phyloP scores from a whole-genome alignment of 2,329 filamentous ascomycete genomes.

The Paecilomyces niveus region DNA sequence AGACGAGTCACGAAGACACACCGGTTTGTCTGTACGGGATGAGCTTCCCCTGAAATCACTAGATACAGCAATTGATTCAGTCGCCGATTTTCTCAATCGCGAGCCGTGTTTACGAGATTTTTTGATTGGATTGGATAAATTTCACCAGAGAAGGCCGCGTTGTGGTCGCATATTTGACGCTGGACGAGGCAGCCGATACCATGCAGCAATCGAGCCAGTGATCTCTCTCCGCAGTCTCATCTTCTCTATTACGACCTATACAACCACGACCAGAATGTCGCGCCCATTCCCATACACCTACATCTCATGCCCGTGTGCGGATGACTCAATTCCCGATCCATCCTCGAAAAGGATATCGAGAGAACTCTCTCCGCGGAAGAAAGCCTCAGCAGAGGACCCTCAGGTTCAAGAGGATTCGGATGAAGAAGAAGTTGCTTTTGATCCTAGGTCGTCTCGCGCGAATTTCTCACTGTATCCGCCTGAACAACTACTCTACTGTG shows the following conservation, averaged over 20 bases:
- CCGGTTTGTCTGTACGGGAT: neutral
- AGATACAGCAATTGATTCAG: neutral
- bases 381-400: slow-evolving; percentile 15
- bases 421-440: slow-evolving; percentile 72
- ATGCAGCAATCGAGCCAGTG: neutral
- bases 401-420: slow-evolving; percentile 31
- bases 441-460: slow-evolving; percentile 74
- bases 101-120: neutral
- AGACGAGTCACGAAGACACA: neutral
- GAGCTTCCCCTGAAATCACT: neutral
- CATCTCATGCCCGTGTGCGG: slow-evolving; percentile 58
- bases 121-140: neutral
- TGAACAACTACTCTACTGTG: slow-evolving; percentile 91
- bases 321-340: slow-evolving; percentile 37
- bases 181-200: neutral
- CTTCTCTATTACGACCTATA: neutral
- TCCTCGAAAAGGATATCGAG: slow-evolving; percentile 31
- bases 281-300: slow-evolving; percentile 56
- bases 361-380: slow-evolving; percentile 23
- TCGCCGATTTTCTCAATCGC: neutral
- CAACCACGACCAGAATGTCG: slow-evolving; percentile 38
- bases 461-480: slow-evolving; percentile 91
- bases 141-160: neutral
- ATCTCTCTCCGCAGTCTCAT: neutral
- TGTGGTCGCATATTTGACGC: neutral